These are phyloP conservation scores for Juncus inflexus DNA, from an alignment of 176 grass and related monocot genomes.

Conservation along the genomic window DNA sequence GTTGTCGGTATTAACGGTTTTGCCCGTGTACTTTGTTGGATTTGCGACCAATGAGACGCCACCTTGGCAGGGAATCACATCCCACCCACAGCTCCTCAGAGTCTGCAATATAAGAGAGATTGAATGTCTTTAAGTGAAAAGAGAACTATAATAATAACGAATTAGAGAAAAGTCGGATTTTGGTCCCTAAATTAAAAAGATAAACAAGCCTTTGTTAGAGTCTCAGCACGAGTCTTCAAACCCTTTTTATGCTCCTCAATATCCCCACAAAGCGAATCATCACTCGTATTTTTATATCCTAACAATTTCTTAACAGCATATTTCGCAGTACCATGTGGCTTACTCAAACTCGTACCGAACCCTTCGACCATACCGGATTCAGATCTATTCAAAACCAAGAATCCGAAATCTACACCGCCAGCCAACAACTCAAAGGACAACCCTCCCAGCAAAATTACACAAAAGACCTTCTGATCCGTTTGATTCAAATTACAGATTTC, in stretches of 20 bases:
- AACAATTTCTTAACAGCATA: slow-evolving; percentile 77
- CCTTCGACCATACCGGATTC: slow-evolving; percentile 45
- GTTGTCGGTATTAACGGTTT: slow-evolving; percentile 40
- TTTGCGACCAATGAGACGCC: slow-evolving; percentile 84
- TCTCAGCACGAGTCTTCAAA: slow-evolving; percentile 40
- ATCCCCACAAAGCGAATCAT: slow-evolving; percentile 42
- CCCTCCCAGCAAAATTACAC: slow-evolving; percentile 61
- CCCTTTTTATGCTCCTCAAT: slow-evolving; percentile 50
- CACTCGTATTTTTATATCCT: slow-evolving; percentile 56
- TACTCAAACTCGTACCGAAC: slow-evolving; percentile 64
- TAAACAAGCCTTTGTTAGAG: slow-evolving; percentile 49
- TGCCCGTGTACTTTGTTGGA: slow-evolving; percentile 58
- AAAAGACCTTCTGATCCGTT: slow-evolving; percentile 45
- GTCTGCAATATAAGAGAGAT: slow-evolving; percentile 48
- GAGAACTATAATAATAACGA: not conserved
- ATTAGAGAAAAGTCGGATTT: too few species aligned
- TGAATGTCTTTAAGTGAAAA: not conserved
- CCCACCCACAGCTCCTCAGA: slow-evolving; percentile 66
- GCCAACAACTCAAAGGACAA: slow-evolving; percentile 68
- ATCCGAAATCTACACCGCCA: slow-evolving; percentile 75
- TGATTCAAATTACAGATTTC: slow-evolving; percentile 25
- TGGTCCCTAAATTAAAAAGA: too few species aligned
- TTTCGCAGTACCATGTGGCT: slow-evolving; percentile 67
- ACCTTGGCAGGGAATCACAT: slow-evolving; percentile 34
- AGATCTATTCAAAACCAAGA: slow-evolving; percentile 55